phyloP scores from a whole-genome alignment of 1,284 basidiomycete genomes.

The Marasmius oreades region DNA sequence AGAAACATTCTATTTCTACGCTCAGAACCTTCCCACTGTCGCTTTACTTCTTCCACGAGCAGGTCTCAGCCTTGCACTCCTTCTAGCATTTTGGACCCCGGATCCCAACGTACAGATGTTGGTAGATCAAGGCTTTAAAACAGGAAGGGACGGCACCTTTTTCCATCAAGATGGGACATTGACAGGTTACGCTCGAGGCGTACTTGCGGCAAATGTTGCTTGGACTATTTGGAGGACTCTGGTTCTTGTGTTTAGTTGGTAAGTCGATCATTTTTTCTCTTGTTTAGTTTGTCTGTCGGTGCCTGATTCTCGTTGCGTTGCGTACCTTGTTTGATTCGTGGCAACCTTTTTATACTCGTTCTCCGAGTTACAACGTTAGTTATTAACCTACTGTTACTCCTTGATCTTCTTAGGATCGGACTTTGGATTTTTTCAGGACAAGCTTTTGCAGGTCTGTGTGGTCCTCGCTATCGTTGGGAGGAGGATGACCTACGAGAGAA shows the following conservation, averaged over 20 bases:
- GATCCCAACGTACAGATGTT: slow-evolving; percentile 44
- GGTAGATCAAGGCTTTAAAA: slow-evolving; percentile 41
- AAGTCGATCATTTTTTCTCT: slow-evolving; percentile 21
- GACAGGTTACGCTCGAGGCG: slow-evolving; percentile 67
- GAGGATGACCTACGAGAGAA: slow-evolving; percentile 65
- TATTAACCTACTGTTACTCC: background rate
- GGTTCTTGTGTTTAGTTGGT: slow-evolving; percentile 67
- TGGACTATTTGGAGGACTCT: slow-evolving; percentile 72
- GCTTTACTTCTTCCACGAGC: slow-evolving; percentile 77
- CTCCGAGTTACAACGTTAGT: background rate
- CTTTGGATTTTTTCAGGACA: slow-evolving; percentile 75
- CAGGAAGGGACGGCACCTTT: slow-evolving; percentile 63
- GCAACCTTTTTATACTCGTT: background rate
- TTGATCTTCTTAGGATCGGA: slow-evolving; percentile 47
- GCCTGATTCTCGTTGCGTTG: background rate
- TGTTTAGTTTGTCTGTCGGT: slow-evolving; percentile 2
- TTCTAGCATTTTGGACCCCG: slow-evolving; percentile 60
- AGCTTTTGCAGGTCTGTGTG: slow-evolving; percentile 74
- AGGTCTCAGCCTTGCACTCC: slow-evolving; percentile 63
- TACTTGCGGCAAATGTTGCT: slow-evolving; percentile 71
- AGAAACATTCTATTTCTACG: slow-evolving; percentile 74
- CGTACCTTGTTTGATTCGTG: slow-evolving; percentile 4
- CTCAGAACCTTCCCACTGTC: slow-evolving; percentile 78
- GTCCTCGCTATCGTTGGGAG: slow-evolving; percentile 78
- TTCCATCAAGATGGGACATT: slow-evolving; percentile 67